Evolutionary conservation across 345 rosid genomes (phyloP), one percentile per base, ranked within the genome.

Genomic region (Barbarea vulgaris): DNA sequence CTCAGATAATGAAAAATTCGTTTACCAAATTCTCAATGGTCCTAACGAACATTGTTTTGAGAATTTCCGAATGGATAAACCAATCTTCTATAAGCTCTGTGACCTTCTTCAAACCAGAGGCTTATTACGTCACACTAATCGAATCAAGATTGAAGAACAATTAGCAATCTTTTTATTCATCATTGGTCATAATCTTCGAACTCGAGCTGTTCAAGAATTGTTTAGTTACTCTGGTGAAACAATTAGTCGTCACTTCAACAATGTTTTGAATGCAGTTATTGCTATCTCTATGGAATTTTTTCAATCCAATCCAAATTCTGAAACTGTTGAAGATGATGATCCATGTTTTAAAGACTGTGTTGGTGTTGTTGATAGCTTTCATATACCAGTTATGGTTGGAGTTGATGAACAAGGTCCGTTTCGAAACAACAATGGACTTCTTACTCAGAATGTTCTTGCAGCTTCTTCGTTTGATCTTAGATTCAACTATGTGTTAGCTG

Each of bases 391-490:
- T 22, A 89, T 83, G 87, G 98, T 93, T 66, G 96, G 96, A 61
- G 89, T 89, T 30, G 97, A 93, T 54, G 97, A 93, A 74, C 98
- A 93, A 81, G 93, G 93, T 65, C 96, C 96, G 18, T 93, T 93
- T 74, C 90, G 97, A 5, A 80, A 89, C 82, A 76, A 67, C 77
- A 82, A 81, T 30, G 93, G 97, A 34, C 81, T 85, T 24, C 96
- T 91, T 60, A 84, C 96, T n/a, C 98, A 93, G 77, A 85, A 83
- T 72, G 89, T 91, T 72, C 79, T 93, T 57, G 93, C 87, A 31
- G 96, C 97, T 55, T 87, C 86, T 66, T 89, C 96, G 31, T 84
- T 91, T 77, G 97, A 93, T 80, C 82, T 93, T 70, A 87, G 84
- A 82, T 93, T 93, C 77, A 85, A 81, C 77, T 93, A 91, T 67